Evolutionary conservation across 495 filamentous ascomycete species (phyloP).

Genomic region (Penicillium macrosclerotiorum): DNA sequence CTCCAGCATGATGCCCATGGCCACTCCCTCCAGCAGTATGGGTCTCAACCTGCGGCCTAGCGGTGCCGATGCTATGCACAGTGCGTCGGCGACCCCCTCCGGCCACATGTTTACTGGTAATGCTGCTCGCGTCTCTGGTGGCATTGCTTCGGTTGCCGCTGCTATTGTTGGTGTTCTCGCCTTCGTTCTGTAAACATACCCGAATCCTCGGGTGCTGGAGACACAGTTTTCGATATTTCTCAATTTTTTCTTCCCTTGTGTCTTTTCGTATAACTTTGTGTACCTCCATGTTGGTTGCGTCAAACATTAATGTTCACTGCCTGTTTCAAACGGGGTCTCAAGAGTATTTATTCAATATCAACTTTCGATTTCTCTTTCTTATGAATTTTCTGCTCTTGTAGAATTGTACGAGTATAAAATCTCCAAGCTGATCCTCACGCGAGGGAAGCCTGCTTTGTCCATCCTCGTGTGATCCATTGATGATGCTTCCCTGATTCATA

Average conservation of each 20-base stretch:
- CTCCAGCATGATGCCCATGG: slow-evolving; percentile 11
- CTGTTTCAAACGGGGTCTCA: slow-evolving; percentile 7
- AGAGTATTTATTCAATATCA: slow-evolving; percentile 9
- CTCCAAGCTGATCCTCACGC: no score
- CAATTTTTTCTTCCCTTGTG: background rate
- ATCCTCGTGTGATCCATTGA: no score
- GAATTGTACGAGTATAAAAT: no score
- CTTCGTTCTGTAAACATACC: slow-evolving; percentile 34
- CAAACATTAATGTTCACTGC: slow-evolving; percentile 14
- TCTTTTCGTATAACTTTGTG: slow-evolving; percentile 10
- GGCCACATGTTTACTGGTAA: slow-evolving; percentile 28
- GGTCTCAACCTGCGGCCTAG: slow-evolving; percentile 14
- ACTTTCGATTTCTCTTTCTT: slow-evolving; percentile 1
- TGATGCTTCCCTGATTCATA: no score
- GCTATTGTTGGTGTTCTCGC: slow-evolving; percentile 34
- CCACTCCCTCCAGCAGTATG: slow-evolving; percentile 9
- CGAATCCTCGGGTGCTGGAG: no score
- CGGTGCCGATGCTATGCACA: slow-evolving; percentile 13
- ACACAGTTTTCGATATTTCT: slow-evolving; percentile 3
- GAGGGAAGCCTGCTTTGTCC: no score
- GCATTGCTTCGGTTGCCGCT: slow-evolving; percentile 25
- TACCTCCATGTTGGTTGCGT: slow-evolving; percentile 4
- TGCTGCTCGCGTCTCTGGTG: slow-evolving; percentile 26
- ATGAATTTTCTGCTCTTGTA: no score
- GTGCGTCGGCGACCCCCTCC: slow-evolving; percentile 13